phyloP scores from a whole-genome alignment of 75 land plant species.

The Azolla pinnata region DNA sequence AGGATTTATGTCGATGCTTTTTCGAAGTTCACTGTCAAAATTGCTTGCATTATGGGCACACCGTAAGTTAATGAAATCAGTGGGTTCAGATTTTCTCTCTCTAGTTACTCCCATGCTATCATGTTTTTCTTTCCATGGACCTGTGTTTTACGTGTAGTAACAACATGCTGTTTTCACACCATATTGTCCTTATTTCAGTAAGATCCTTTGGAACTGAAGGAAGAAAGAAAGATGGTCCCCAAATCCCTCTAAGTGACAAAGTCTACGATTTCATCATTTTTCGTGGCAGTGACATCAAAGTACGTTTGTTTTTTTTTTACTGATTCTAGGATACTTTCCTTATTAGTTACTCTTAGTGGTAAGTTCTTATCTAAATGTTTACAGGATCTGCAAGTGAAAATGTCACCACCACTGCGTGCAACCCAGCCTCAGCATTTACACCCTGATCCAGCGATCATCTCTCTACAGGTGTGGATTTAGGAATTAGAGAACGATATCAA shows the following conservation, averaged over 20 bases:
- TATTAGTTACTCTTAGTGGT: no score
- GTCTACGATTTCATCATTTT: slow-evolving; percentile 81
- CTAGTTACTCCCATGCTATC: no score
- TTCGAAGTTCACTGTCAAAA: no score
- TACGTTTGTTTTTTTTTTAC: no score
- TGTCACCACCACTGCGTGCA: slow-evolving; percentile 54
- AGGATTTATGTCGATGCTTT: background rate
- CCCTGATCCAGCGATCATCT: slow-evolving; percentile 83
- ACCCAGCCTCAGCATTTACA: slow-evolving; percentile 38
- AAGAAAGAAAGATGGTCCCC: slow-evolving; percentile 77
- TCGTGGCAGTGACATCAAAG: slow-evolving; percentile 81
- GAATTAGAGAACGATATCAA: no score
- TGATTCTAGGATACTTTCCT: no score
- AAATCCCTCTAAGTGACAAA: slow-evolving; percentile 67
- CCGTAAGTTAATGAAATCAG: no score
- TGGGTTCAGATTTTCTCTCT: no score
- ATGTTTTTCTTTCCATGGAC: no score
- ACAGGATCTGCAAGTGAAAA: slow-evolving; percentile 91
- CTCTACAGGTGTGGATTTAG: slow-evolving; percentile 16
- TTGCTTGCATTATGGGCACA: no score
- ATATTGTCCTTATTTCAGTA: slow-evolving; percentile 20
- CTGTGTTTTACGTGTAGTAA: no score
- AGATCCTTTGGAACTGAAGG: slow-evolving; percentile 83
- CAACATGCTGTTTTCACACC: no score
- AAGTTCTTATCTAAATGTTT: background rate